Conservation (phyloP, 257 asterid genomes). For the Lantana camara region DNA sequence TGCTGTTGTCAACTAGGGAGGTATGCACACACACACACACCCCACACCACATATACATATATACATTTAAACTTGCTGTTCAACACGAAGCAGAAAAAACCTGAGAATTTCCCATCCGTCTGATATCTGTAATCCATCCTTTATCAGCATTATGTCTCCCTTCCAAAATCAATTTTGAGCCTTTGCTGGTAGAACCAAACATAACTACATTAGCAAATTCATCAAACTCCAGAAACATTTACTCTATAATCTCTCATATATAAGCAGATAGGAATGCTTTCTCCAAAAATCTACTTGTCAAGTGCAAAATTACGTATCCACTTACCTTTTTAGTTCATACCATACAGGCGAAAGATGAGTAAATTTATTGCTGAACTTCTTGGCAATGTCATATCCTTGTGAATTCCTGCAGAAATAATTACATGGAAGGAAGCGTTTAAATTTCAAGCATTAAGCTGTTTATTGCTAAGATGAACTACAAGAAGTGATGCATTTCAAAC, state of each 20-base stretch:
- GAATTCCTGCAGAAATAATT: constrained; percentile 67
- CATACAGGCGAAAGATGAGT: constrained; percentile 96
- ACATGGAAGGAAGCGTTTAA: background rate
- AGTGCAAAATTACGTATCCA: constrained; percentile 17
- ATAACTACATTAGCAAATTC: constrained; percentile 25
- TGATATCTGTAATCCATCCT: constrained; percentile 76
- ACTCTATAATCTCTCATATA: too few species aligned
- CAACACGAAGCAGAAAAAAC: constrained; percentile 34
- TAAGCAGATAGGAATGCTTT: too few species aligned
- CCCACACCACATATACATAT: background rate
- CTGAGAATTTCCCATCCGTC: constrained; percentile 65
- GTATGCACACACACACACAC: too few species aligned
- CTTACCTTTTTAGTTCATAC: constrained; percentile 89
- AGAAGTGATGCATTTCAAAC: constrained; percentile 5
- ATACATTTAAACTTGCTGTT: too few species aligned
- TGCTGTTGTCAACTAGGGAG: too few species aligned
- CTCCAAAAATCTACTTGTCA: background rate
- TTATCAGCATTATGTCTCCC: constrained; percentile 94
- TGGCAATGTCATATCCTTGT: constrained; percentile 86
- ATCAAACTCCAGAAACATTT: constrained; percentile 8
- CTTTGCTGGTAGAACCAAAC: constrained; percentile 63
- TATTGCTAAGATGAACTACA: constrained; percentile 2
- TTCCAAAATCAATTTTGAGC: constrained; percentile 66
- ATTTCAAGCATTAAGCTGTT: background rate
- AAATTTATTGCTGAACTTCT: constrained; percentile 72